Conservation (phyloP, 192 early-diverging fungal species). For the Mortierella hygrophila region DNA sequence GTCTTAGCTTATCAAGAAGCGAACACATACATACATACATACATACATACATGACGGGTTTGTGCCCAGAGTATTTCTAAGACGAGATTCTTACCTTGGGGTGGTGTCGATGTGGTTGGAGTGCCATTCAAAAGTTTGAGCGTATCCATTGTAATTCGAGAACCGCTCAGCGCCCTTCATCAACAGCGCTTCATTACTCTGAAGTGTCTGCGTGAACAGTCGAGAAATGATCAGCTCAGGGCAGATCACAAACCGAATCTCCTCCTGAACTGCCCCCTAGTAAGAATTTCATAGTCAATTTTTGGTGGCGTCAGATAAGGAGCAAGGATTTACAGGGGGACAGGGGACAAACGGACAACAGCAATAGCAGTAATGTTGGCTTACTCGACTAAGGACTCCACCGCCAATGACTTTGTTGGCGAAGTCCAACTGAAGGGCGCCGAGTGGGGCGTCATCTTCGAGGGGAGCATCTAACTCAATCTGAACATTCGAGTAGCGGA, state of each 20-base stretch:
- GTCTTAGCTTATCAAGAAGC: no score
- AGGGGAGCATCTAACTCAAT: slow-evolving; percentile 37
- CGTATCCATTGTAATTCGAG: slow-evolving; percentile 54
- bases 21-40: no score
- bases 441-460: slow-evolving; percentile 42
- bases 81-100: slow-evolving; percentile 10
- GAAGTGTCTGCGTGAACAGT: slow-evolving; percentile 30
- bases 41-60: no score
- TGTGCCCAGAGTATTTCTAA: no score
- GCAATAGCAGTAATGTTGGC: not conserved
- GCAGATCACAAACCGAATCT: slow-evolving; percentile 47
- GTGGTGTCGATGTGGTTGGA: slow-evolving; percentile 37
- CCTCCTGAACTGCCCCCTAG: slow-evolving; percentile 53
- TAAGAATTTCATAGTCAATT: not conserved
- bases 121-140: slow-evolving; percentile 47
- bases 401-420: slow-evolving; percentile 53
- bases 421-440: slow-evolving; percentile 43
- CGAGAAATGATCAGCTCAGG: slow-evolving; percentile 51
- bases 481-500: slow-evolving; percentile 16
- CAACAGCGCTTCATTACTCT: slow-evolving; percentile 37
- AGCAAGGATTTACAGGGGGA: not conserved
- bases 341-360: not conserved
- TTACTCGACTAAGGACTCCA: slow-evolving; percentile 35
- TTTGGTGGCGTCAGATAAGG: not conserved
- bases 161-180: slow-evolving; percentile 50